Evolutionary conservation across 1,284 basidiomycete genomes (phyloP).

Genomic region (Salmacisia buchloeana): DNA sequence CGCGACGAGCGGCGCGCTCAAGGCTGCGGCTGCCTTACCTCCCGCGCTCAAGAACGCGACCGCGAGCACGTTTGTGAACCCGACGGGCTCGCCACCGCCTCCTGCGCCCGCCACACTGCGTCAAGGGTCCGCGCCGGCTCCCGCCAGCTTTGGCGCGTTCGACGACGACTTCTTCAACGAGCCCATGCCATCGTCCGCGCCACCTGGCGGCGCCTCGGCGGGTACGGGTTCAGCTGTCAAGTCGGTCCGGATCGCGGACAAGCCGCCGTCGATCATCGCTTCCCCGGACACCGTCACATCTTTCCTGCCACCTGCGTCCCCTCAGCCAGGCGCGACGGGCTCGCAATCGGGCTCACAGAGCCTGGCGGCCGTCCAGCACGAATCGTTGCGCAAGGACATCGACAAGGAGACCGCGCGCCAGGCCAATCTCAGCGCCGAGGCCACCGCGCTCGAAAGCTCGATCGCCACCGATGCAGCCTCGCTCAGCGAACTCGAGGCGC

Average conservation of each 20-base stretch:
- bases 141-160: slow-evolving; percentile 18
- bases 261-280: slow-evolving; percentile 1
- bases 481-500: slow-evolving; percentile 42
- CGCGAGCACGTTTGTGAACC: slow-evolving; percentile 30
- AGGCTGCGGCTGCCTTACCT: slow-evolving; percentile 38
- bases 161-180: slow-evolving; percentile 41
- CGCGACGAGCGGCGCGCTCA: slow-evolving; percentile 29
- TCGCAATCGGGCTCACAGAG: too few species aligned
- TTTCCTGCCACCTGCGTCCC: not conserved
- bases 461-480: slow-evolving; percentile 25
- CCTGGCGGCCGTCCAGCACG: not conserved
- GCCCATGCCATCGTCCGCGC: slow-evolving; percentile 17
- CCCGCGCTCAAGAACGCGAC: slow-evolving; percentile 23
- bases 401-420: slow-evolving; percentile 28
- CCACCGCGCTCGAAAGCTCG: slow-evolving; percentile 22
- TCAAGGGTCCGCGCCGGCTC: slow-evolving; percentile 22
- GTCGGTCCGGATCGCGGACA: not conserved
- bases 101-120: not conserved
- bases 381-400: slow-evolving; percentile 15
- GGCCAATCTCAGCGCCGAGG: not conserved
- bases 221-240: not conserved
- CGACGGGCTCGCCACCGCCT: slow-evolving; percentile 54
- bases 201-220: not conserved
- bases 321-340: not conserved
- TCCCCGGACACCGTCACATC: not conserved